Percentiles rank a stretch among this genome's conserved stretches.
phyloP scores from a whole-genome alignment of 179 eudicot species.

The Silene coronaria region DNA sequence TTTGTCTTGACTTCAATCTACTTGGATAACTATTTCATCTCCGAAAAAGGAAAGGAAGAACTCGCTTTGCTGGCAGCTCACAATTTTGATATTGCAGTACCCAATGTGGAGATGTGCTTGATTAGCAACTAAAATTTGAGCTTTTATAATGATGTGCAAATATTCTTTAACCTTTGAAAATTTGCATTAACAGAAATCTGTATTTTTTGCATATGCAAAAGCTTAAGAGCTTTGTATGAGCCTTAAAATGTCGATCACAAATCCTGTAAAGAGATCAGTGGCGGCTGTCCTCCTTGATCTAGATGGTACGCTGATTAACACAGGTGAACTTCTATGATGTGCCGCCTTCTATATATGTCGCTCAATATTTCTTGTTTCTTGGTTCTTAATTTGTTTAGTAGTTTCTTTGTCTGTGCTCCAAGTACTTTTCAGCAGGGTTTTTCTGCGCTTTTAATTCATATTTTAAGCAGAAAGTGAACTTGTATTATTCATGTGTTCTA shows the following conservation, averaged over 20 bases:
- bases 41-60: too few relatives aligned
- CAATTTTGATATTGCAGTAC: background rate
- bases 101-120: background rate
- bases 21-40: background rate
- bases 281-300: slow-evolving; percentile 75
- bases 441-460: too few relatives aligned
- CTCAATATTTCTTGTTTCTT: background rate
- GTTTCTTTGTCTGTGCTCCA: too few relatives aligned
- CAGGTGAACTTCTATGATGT: slow-evolving; percentile 41
- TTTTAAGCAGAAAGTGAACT: too few relatives aligned
- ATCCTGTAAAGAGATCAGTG: slow-evolving; percentile 41
- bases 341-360: background rate
- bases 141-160: background rate
- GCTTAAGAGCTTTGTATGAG: slow-evolving; percentile 5
- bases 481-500: too few relatives aligned
- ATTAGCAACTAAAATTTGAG: background rate
- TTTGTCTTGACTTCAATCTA: background rate
- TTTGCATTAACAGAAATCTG: background rate
- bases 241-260: slow-evolving; percentile 34
- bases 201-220: slow-evolving; percentile 15
- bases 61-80: too few relatives aligned
- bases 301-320: slow-evolving; percentile 88
- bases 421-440: too few relatives aligned
- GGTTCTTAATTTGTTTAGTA: background rate
- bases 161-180: background rate